These are phyloP conservation scores for Termitomyces eurrhizus DNA, from an alignment of 768 basidiomycete species.

Conservation along the genomic window DNA sequence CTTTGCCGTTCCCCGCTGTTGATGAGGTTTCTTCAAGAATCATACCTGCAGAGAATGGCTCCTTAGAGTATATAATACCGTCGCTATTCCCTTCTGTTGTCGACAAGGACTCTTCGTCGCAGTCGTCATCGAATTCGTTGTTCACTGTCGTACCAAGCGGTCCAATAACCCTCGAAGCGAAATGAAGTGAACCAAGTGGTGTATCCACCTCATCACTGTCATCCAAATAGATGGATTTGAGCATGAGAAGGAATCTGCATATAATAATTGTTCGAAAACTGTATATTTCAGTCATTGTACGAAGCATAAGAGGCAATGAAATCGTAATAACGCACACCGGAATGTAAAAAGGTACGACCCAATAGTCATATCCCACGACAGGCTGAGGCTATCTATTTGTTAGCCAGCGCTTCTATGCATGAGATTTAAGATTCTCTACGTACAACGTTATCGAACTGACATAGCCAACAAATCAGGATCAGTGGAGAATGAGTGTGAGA, in stretches of 20 bases:
- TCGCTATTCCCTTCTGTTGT: constrained; percentile 13
- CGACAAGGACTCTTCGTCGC: constrained; percentile 1
- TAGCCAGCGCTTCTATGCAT: not conserved
- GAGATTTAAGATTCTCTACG: not conserved
- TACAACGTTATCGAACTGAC: constrained; percentile 9
- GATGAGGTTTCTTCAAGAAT: not conserved
- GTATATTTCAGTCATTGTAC: not conserved
- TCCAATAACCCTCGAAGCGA: constrained; percentile 24
- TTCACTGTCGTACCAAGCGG: constrained; percentile 25
- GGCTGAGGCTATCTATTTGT: constrained; percentile 19
- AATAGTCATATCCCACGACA: constrained; percentile 28
- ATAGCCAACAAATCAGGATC: not conserved
- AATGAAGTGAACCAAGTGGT: constrained; percentile 16
- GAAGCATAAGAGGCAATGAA: not conserved
- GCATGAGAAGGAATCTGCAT: constrained; percentile 28
- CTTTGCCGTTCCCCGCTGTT: not conserved
- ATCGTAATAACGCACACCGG: constrained; percentile 23
- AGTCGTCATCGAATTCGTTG: constrained; percentile 11
- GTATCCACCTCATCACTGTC: constrained; percentile 13
- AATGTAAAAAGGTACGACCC: constrained; percentile 31
- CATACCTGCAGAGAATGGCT: constrained; percentile 21
- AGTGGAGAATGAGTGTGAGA: not conserved
- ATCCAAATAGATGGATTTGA: constrained; percentile 23
- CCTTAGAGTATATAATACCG: constrained; percentile 17
- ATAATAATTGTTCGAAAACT: constrained; percentile 32